Evolutionary conservation across 345 rosid species (phyloP), one percentile per base, ranked within the genome.

Genomic region (Bruguiera gymnorhiza): DNA sequence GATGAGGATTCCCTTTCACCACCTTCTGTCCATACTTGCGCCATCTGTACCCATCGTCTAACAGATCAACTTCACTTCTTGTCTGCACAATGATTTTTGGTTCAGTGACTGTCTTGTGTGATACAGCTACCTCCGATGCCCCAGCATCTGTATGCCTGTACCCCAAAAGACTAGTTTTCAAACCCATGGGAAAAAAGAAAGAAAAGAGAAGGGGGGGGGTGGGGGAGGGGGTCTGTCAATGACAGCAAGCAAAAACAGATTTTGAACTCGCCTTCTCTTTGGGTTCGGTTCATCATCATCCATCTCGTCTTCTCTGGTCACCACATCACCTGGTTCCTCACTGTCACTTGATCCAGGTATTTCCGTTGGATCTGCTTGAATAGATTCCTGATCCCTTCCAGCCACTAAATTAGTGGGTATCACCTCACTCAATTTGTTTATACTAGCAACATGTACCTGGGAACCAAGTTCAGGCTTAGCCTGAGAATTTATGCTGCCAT

Each of bases 1-100:
- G 99, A 85, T 95, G 88, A 24, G 93, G 89, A 73, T 88, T 95
- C 76, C 99, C 99, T 78, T 95, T 95, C 76, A 95, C 99, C 76
- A 95, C 90, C 81, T 95, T 92, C 88, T 95, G 99, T 75, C 99
- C 99, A 60, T 95, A 95, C 73, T 95, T 95, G 71, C 99, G 97
- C 99, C 97, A 95, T 68, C 88, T 87, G 75, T 87, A 95, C 65
- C 99, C 99, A 83, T 95, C 99, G 69, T 95, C 97, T 50, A 95
- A 79, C 70, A 95, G 97, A 81, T 95, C 99, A 39, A 95, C 96
- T 84, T 92, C 96, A 82, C 99, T 95, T 86, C 91, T 87, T 37
- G 99, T 95, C 82, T 95, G 99, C 66, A 95, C 87, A 24, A 92
- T 83, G 62, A 95, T 87, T 89, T 88, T 95, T 1, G 97, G 81